Percentiles rank a stretch among this genome's conserved stretches.
Conservation (phyloP, 352 stramenopile species). For the Phytopythium delawarense region DNA sequence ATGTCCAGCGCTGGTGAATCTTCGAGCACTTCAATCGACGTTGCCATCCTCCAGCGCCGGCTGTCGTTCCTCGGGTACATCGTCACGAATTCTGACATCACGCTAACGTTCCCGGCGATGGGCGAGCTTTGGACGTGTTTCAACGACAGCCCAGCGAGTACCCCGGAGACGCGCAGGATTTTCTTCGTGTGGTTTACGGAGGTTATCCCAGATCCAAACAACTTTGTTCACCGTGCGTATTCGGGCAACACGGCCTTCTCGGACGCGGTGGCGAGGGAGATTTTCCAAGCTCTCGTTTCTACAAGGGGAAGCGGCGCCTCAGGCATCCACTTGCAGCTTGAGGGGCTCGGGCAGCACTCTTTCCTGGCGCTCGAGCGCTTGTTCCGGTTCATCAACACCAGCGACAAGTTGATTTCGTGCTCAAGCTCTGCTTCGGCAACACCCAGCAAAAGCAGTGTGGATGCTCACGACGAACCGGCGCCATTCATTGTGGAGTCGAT, state of each 20-base stretch:
- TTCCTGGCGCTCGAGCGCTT: constrained; percentile 57
- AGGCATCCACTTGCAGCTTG: constrained; percentile 42
- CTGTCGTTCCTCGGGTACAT: constrained; percentile 77
- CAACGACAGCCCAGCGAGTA: constrained; percentile 21
- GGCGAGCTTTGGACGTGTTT: constrained; percentile 63
- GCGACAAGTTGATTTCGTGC: constrained; percentile 31
- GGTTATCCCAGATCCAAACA: constrained; percentile 62
- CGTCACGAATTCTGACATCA: constrained; percentile 66
- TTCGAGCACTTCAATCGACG: not conserved
- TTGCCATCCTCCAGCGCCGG: constrained; percentile 30
- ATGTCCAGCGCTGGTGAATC: constrained; percentile 18
- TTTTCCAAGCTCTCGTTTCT: constrained; percentile 41
- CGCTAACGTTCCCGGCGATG: constrained; percentile 58
- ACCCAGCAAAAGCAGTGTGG: not conserved
- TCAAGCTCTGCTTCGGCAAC: constrained; percentile 11
- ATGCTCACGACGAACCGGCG: constrained; percentile 15
- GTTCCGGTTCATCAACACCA: constrained; percentile 65
- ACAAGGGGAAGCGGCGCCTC: constrained; percentile 12
- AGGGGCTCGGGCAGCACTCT: constrained; percentile 42
- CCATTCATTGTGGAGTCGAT: constrained; percentile 57
- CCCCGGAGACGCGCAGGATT: constrained; percentile 32
- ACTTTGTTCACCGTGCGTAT: constrained; percentile 69
- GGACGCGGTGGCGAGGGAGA: constrained; percentile 38
- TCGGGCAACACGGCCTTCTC: constrained; percentile 57
- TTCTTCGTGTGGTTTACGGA: constrained; percentile 77